Base-by-base conservation (phyloP, 768 basidiomycete genomes). In the Tulasnella sp. region DNA sequence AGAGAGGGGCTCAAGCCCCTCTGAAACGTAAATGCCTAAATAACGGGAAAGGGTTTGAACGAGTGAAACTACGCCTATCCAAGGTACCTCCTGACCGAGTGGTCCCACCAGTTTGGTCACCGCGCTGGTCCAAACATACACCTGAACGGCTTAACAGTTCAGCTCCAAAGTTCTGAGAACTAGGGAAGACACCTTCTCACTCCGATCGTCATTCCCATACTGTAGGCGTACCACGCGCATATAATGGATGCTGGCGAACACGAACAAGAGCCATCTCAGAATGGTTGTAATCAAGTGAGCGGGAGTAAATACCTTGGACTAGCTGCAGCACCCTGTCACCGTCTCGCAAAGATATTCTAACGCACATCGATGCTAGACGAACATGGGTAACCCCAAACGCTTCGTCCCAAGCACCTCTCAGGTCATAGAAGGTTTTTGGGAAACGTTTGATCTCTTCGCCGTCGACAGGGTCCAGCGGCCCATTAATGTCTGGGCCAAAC, bases 1-100 rank as follows among this genome's bases (percentile, higher is more conserved):
- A 9, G 77, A 77, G 20, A 77, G 40, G 26, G 77, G 77, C 29
- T 46, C 71, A 57, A 71, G 48, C 16, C 69, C 77, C 1, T 70
- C 67, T 1, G 77, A 77, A 23, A 40, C 70, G 32, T 72, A 32
- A 15, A 77, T 18, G 18, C 77, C 61, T 67, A 13, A 15, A 2
- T 35, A 67, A 35, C 9, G 61, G 5, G 29, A 29, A 18, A 20
- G n/a, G 9, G 26, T 3, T 26, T 3, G 32, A 5, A 15, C 32
- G 35, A 35, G 35, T 35, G 35, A 35, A 35, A 35, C 5, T 2
- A 35, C 35, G 35, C 35, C 35, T 35, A 35, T 35, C 2, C 5
- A 35, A 35, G 35, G 35, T 35, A 35, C 35, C 35, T 35, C 35
- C 39, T 37, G 9, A 77, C 61, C 55, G 11, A 77, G 57, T 7